Conservation (phyloP, 768 basidiomycete species). For the Tylopilus cervinicoccineus region DNA sequence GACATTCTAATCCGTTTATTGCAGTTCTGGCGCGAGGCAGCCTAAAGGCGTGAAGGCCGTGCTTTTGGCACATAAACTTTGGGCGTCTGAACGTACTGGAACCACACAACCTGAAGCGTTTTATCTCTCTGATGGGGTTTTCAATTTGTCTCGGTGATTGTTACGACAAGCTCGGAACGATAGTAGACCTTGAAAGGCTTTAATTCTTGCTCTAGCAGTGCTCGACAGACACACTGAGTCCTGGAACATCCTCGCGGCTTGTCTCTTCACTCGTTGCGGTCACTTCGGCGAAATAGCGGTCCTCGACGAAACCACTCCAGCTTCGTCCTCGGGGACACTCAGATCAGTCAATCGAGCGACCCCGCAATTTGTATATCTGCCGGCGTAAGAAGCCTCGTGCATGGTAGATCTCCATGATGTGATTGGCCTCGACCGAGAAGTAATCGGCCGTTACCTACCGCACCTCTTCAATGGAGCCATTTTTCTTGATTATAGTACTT, state of each 20-base stretch:
- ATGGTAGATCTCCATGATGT: background rate
- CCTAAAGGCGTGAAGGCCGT: too few relatives aligned
- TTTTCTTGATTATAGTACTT: too few relatives aligned
- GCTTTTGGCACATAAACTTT: too few relatives aligned
- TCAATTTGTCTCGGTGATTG: background rate
- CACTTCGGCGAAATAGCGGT: too few relatives aligned
- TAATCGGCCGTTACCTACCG: background rate
- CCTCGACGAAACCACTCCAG: background rate
- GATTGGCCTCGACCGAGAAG: background rate
- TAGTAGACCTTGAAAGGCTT: background rate
- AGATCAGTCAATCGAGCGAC: background rate
- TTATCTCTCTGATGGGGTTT: background rate
- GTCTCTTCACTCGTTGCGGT: background rate
- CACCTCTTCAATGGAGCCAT: too few relatives aligned
- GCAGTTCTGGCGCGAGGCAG: too few relatives aligned
- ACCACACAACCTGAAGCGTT: too few relatives aligned
- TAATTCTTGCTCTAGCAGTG: background rate
- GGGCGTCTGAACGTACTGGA: too few relatives aligned
- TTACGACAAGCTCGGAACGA: background rate
- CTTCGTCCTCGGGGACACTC: background rate
- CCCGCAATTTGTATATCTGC: background rate
- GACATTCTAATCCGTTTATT: too few relatives aligned
- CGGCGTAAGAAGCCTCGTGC: background rate
- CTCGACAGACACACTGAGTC: background rate
- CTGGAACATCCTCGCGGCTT: background rate